Conservation (phyloP, 2,329 filamentous ascomycete genomes). For the Pseudopyricularia javanii region DNA sequence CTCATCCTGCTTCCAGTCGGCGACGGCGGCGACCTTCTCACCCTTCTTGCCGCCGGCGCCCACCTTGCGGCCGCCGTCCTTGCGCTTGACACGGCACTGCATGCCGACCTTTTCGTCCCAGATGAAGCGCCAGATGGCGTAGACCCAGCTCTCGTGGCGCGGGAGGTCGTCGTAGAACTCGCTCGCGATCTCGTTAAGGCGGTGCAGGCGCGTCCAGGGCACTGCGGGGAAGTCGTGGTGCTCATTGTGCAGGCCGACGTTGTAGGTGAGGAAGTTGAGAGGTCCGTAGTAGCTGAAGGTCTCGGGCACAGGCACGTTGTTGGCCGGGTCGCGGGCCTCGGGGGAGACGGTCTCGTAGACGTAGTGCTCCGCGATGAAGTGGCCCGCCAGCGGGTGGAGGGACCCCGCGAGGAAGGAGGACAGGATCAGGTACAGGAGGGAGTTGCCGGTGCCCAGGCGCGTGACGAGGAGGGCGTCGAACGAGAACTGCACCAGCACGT, state of each 20-base stretch:
- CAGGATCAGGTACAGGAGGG: constrained; percentile 72
- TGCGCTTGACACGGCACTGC: constrained; percentile 86
- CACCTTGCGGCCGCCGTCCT: constrained; percentile 58
- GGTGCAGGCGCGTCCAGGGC: constrained; percentile 79
- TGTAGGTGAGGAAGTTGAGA: constrained; percentile 88
- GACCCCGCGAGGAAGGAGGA: constrained; percentile 90
- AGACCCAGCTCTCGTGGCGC: constrained; percentile 77
- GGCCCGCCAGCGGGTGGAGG: constrained; percentile 85
- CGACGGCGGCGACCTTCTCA: constrained; percentile 23
- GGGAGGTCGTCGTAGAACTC: constrained; percentile 91
- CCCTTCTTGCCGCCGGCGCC: constrained; percentile 21
- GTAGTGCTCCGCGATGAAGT: constrained; percentile 98
- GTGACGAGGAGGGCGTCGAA: constrained; percentile 65
- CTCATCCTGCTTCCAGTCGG: constrained; percentile 56
- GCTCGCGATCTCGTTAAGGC: constrained; percentile 64
- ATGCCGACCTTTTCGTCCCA: constrained; percentile 80
- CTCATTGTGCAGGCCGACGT: constrained; percentile 95
- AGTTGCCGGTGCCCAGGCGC: constrained; percentile 40
- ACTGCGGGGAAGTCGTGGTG: constrained; percentile 98
- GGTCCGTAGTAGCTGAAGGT: constrained; percentile 96
- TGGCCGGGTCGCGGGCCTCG: constrained; percentile 42
- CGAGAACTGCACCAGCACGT: constrained; percentile 61
- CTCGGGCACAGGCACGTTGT: constrained; percentile 64
- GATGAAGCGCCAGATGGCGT: constrained; percentile 93
- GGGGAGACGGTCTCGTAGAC: constrained; percentile 56